These are phyloP conservation scores for Borealophlyctis nickersoniae DNA, from an alignment of 192 early-diverging fungal species.

Conservation along the genomic window DNA sequence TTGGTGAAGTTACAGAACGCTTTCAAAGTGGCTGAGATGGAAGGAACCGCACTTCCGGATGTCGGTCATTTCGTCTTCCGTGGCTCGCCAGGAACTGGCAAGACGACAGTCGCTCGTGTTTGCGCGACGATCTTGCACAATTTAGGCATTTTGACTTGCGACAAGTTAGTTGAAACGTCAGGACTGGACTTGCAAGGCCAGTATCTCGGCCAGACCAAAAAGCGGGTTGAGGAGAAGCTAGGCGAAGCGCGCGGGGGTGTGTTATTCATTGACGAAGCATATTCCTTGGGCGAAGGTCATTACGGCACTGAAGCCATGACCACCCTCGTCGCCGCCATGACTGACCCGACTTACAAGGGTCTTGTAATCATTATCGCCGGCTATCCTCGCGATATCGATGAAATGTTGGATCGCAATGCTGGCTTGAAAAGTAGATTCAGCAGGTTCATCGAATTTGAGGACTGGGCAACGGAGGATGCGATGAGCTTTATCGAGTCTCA, in stretches of 20 bases:
- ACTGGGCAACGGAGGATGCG: constrained; percentile 25
- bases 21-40: constrained; percentile 22
- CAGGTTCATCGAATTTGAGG: constrained; percentile 29
- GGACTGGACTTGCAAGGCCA: constrained; percentile 33
- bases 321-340: constrained; percentile 36
- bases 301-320: constrained; percentile 35
- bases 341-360: constrained; percentile 32
- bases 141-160: constrained; percentile 27
- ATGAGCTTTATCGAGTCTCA: constrained; percentile 13
- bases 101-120: constrained; percentile 33
- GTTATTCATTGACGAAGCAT: constrained; percentile 43
- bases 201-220: constrained; percentile 36
- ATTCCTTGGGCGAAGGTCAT: constrained; percentile 39
- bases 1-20: constrained; percentile 24
- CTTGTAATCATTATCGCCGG: constrained; percentile 39
- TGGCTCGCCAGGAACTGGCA: constrained; percentile 37
- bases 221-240: constrained; percentile 29
- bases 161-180: constrained; percentile 33
- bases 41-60: constrained; percentile 24
- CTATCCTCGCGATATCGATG: constrained; percentile 32
- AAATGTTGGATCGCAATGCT: constrained; percentile 30
- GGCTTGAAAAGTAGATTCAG: constrained; percentile 34
- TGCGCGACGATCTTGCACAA: constrained; percentile 29
- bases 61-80: constrained; percentile 36
- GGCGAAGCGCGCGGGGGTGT: constrained; percentile 32